phyloP scores from a whole-genome alignment of 2,329 filamentous ascomycete species.

The Aspergillus proliferans region DNA sequence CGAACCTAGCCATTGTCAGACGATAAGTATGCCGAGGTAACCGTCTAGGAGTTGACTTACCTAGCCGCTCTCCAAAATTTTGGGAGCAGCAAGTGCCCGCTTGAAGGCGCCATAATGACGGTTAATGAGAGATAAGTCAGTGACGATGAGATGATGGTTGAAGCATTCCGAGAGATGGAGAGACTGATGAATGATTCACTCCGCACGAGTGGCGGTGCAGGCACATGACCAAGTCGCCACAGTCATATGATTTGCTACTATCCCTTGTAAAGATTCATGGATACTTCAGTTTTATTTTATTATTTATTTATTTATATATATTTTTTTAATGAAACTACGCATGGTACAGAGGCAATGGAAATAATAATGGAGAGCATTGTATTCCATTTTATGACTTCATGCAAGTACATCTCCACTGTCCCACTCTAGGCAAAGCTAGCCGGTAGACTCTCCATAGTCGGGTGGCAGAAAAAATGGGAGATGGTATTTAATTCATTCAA shows the following conservation, averaged over 20 bases:
- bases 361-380: background rate
- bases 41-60: constrained; percentile 25
- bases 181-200: constrained; percentile 14
- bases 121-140: constrained; percentile 3
- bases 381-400: background rate
- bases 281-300: background rate
- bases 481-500: constrained; percentile 1
- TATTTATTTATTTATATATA: background rate
- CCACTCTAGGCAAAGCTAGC: background rate
- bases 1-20: constrained; percentile 36
- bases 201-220: constrained; percentile 23
- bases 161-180: constrained; percentile 10
- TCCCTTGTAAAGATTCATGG: background rate
- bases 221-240: constrained; percentile 15
- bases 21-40: constrained; percentile 3
- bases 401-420: background rate
- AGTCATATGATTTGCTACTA: constrained; percentile 1
- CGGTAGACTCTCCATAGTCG: background rate
- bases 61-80: constrained; percentile 45
- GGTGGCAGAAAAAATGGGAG: background rate
- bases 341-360: background rate
- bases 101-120: constrained; percentile 41
- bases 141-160: constrained; percentile 10
- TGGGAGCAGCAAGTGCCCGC: constrained; percentile 45
- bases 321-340: background rate